phyloP scores from a whole-genome alignment of 441 rosid species.

The Aquilaria agallochum region DNA sequence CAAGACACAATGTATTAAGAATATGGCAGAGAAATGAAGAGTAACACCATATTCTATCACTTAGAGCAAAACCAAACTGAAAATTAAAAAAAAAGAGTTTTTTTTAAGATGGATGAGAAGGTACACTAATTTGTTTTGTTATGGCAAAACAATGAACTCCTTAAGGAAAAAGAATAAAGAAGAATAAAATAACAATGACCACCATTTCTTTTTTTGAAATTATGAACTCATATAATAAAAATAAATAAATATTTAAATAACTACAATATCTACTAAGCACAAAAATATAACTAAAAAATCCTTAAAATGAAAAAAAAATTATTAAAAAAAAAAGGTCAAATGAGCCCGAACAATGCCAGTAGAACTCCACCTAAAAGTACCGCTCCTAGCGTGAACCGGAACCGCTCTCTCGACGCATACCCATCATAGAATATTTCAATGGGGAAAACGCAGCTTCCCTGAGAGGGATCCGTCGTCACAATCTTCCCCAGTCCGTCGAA shows the following conservation, averaged over 20 bases:
- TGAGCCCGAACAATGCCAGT: slow-evolving; percentile 13
- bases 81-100: no score
- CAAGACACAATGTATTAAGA: no score
- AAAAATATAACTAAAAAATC: background rate
- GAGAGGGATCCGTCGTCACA: slow-evolving; percentile 34
- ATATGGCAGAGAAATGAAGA: no score
- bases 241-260: background rate
- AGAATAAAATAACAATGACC: no score
- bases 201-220: no score
- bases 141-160: slow-evolving; percentile 1
- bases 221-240: no score
- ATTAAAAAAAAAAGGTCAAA: slow-evolving; percentile 6
- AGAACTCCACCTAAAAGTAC: slow-evolving; percentile 22
- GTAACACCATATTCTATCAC: no score
- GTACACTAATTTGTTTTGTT: no score
- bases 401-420: background rate
- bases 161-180: background rate
- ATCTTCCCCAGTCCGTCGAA: slow-evolving; percentile 56
- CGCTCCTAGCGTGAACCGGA: slow-evolving; percentile 18
- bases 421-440: slow-evolving; percentile 41
- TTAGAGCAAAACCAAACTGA: no score
- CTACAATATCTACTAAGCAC: background rate
- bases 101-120: no score
- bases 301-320: background rate
- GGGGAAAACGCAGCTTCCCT: slow-evolving; percentile 43